Evolutionary conservation across 805 yeast species (phyloP), one percentile per base, ranked within the genome.

Genomic region (Sugiyamaella lignohabitans): DNA sequence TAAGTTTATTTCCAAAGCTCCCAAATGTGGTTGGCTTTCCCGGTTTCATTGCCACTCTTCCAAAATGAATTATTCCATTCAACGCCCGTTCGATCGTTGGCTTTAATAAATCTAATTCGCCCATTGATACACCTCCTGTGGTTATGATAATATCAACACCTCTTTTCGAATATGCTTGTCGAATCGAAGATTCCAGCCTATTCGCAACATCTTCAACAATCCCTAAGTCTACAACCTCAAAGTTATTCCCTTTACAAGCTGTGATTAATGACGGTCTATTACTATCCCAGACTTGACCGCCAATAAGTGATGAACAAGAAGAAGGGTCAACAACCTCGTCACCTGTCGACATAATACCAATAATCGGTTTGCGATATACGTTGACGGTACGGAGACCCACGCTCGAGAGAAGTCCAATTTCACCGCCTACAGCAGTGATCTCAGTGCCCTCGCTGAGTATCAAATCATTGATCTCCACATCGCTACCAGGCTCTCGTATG

Each of bases 61-160:
- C 81, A 56, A 76, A 76, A 49, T 74, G 77, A 32, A 76, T 71
- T 0, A 49, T 54, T 1, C 79, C 80, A 0, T 62, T 60, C 16
- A 76, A 52, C 8, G 49, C 50, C 30, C 68, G 56, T 48, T 73
- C 74, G 20, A 76, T 71, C 0, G 70, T 64, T 0, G 80, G 79
- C 47, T 76, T 76, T 36, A 76, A 55, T 14, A 74, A 60, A 55
- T 76, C 81, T 29, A 68, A 50, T 54, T 76, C 81, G 1, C 81
- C 81, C 81, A 76, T 76, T 1, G 81, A 76, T 1, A 76, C 81
- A 20, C 81, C 81, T 1, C 81, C 81, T 1, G 77, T 70, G 1
- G 80, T 75, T 32, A 76, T 63, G 32, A 76, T 52, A 32, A 68
- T 68, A 47, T 76, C 80, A 11, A 70, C 58, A 8, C 55, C 53